Evolutionary conservation across 805 yeast species (phyloP).

Genomic region (Candida vartiovaarae): DNA sequence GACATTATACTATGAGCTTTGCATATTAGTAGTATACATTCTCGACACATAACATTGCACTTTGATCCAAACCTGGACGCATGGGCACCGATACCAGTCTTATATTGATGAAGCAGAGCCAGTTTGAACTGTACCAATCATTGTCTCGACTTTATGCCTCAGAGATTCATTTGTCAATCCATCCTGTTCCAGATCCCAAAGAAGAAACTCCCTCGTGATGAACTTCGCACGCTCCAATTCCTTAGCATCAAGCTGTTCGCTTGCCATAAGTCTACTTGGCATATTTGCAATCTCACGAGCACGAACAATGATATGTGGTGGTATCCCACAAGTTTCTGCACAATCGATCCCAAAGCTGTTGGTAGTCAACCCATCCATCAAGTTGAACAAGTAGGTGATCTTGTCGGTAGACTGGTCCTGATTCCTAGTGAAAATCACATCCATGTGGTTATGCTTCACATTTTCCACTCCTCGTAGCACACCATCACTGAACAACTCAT

Average conservation of each 20-base stretch:
- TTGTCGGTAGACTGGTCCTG: conserved; percentile 3
- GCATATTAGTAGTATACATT: no score
- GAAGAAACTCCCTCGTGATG: conserved; percentile 12
- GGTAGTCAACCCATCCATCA: conserved; percentile 27
- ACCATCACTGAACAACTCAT: conserved; percentile 30
- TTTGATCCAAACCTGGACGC: no score
- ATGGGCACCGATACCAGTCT: no score
- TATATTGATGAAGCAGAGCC: no score
- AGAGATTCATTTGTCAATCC: background rate
- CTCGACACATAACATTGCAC: no score
- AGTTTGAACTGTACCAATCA: background rate
- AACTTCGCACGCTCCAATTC: conserved; percentile 7
- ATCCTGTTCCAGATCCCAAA: conserved; percentile 16
- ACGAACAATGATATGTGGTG: conserved; percentile 23
- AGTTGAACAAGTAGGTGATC: conserved; percentile 27
- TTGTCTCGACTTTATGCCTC: background rate
- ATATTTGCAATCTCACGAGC: conserved; percentile 25
- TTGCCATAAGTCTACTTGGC: conserved; percentile 5
- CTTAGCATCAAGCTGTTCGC: conserved; percentile 4
- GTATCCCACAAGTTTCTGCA: conserved; percentile 33
- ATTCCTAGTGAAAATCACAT: conserved; percentile 19
- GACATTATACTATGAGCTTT: no score
- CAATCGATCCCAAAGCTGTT: conserved; percentile 35
- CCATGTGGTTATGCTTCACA: conserved; percentile 30
- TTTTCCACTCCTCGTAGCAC: conserved; percentile 16